Evolutionary conservation across 306 rosid genomes (phyloP), one percentile per base, ranked within the genome.

Genomic region (Acmispon strigosus): DNA sequence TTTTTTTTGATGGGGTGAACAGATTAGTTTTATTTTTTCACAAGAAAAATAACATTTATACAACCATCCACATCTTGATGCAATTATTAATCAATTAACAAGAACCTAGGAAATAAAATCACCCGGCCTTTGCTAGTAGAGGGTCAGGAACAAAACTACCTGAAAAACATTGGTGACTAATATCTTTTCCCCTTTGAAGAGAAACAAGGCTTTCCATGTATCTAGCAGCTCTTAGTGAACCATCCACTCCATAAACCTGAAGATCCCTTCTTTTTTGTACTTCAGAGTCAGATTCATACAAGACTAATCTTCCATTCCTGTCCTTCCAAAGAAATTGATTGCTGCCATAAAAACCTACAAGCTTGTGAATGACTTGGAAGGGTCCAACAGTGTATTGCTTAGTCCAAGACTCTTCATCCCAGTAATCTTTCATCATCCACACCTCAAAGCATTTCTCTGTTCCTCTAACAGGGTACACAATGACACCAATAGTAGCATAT

Each of bases 151-250:
- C 55, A 2, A 27, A 27, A 6, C 37, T 32, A 6, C 37, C 5
- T 5, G 8, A 32, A 32, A 32, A 32, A 12, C 18, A 60, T 7
- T 42, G 57, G 22, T 1, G 20, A 22, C 37, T 62, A 16, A 19
- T 51, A 24, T 39, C 34, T 0, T 41, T 62, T 15, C 22, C 34
- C 36, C 48, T 73, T 10, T 14, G 19, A 52, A 74, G 71, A 3
- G 78, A 62, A 63, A 74, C 55, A 24, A 74, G 71, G 47, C 78
- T 74, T 62, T 74, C 78, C 62, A 17, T 62, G 55, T 74, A 74
- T 8, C 34, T 32, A 41, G 62, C 72, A 22, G 47, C 78, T 63
- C 71, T 73, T 6, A 73, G 15, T 1, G 64, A 73, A 52, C 41
- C 64, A 41, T 3, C 3, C 7, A 51, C 62, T 15, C 78, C 71